These are phyloP conservation scores for Cucurbita moschata DNA, from an alignment of 306 rosid species.

Conservation along the genomic window DNA sequence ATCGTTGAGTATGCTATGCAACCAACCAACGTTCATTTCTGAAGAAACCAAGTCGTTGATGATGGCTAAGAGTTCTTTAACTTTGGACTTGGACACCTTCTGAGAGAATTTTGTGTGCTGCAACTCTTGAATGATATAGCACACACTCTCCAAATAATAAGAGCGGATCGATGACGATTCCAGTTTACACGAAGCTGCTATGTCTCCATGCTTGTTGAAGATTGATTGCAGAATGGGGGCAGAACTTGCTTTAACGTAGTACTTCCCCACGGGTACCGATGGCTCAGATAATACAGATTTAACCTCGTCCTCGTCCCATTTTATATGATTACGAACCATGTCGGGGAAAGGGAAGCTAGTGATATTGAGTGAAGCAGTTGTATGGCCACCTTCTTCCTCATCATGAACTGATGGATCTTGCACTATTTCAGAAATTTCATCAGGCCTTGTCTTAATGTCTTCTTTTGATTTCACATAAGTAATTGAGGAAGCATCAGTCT, in stretches of 20 bases:
- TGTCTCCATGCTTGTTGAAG: conserved; percentile 56
- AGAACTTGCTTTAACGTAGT: conserved; percentile 42
- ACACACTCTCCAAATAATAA: conserved; percentile 62
- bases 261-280: conserved; percentile 48
- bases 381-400: conserved; percentile 3
- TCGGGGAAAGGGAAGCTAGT: conserved; percentile 37
- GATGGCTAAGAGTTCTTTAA: conserved; percentile 49
- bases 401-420: conserved; percentile 22
- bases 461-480: conserved; percentile 9
- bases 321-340: conserved; percentile 19
- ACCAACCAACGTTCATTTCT: conserved; percentile 50
- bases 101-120: conserved; percentile 21
- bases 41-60: conserved; percentile 67
- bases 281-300: conserved; percentile 35
- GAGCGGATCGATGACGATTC: conserved; percentile 66
- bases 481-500: conserved; percentile 17
- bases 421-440: conserved; percentile 14
- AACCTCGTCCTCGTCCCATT: conserved; percentile 34
- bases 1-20: conserved; percentile 35
- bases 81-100: conserved; percentile 32
- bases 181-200: conserved; percentile 52
- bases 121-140: conserved; percentile 62
- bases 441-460: conserved; percentile 5
- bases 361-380: conserved; percentile 17
- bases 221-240: conserved; percentile 44